Conservation (phyloP, 768 basidiomycete genomes). For the Termitomyces sp. region DNA sequence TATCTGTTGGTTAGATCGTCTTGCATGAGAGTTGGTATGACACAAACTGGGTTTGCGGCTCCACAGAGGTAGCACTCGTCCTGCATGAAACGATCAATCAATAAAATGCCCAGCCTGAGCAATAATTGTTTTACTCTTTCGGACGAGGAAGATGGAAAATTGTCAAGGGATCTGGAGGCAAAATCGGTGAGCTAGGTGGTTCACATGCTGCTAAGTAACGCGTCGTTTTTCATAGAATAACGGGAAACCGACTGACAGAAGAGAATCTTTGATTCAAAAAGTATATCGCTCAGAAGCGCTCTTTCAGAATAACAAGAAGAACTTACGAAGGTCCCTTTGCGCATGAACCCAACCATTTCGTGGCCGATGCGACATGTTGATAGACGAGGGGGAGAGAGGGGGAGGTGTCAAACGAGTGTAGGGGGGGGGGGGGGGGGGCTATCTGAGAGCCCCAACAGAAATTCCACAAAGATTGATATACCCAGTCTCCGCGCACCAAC, state of each 20-base stretch:
- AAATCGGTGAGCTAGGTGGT: neutral
- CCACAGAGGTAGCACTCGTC: neutral
- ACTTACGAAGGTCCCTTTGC: conserved; percentile 1
- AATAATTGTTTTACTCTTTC: neutral
- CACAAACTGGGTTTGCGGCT: conserved; percentile 6
- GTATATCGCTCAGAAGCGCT: neutral
- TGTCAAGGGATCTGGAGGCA: neutral
- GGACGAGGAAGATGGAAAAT: too few relatives aligned
- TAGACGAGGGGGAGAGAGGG: neutral
- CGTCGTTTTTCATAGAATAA: neutral
- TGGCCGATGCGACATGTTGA: conserved; percentile 1
- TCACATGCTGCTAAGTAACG: neutral
- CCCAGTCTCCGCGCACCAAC: neutral
- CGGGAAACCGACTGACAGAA: conserved; percentile 3
- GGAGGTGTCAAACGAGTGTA: conserved; percentile 6
- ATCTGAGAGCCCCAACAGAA: neutral
- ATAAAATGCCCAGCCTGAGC: neutral
- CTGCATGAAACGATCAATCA: neutral
- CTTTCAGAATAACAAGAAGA: neutral
- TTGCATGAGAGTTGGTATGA: neutral
- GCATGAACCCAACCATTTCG: conserved; percentile 4
- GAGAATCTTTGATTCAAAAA: neutral
- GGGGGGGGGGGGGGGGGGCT: neutral
- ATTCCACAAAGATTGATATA: neutral
- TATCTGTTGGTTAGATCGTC: neutral